A percentile compares a stretch with the other conserved stretches of the same genome.
phyloP scores from a whole-genome alignment of 495 filamentous ascomycete species.

The Daldinia vernicosa region DNA sequence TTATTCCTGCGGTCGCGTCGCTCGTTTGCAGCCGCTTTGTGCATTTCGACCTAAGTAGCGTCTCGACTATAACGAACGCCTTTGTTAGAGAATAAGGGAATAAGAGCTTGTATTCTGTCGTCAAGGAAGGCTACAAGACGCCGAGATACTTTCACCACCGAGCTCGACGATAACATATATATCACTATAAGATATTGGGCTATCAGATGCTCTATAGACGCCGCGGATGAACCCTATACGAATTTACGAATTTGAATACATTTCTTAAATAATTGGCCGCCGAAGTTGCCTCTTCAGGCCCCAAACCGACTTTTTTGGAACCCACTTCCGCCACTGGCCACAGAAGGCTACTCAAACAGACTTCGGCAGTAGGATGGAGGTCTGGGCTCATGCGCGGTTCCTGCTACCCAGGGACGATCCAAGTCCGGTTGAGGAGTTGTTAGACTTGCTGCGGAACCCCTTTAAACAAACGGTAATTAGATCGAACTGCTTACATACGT shows the following conservation, averaged over 20 bases:
- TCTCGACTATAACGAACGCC: slow-evolving; percentile 12
- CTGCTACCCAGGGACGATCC: slow-evolving; percentile 38
- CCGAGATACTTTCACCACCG: neutral
- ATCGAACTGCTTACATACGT: neutral
- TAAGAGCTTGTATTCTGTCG: slow-evolving; percentile 14
- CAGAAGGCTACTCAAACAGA: slow-evolving; percentile 13
- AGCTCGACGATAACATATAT: neutral
- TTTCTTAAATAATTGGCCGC: slow-evolving; percentile 3
- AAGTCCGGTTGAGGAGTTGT: slow-evolving; percentile 48
- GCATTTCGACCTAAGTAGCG: slow-evolving; percentile 5
- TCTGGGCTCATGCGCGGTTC: slow-evolving; percentile 32
- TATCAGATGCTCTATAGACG: slow-evolving; percentile 3
- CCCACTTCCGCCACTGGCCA: slow-evolving; percentile 10
- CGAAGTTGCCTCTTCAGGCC: slow-evolving; percentile 3
- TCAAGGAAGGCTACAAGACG: slow-evolving; percentile 1
- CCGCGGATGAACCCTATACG: slow-evolving; percentile 18
- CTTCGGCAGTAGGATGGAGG: slow-evolving; percentile 38
- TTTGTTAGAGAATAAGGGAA: slow-evolving; percentile 25
- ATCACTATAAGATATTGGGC: neutral
- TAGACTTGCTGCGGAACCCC: slow-evolving; percentile 58
- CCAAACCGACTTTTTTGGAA: slow-evolving; percentile 2
- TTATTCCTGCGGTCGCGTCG: slow-evolving; percentile 28
- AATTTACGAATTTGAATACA: slow-evolving; percentile 6
- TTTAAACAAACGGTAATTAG: slow-evolving; percentile 55
- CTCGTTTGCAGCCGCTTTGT: slow-evolving; percentile 39